Evolutionary conservation across 805 yeast species (phyloP), one percentile per base, ranked within the genome.

Genomic region (Wickerhamomyces canadensis): DNA sequence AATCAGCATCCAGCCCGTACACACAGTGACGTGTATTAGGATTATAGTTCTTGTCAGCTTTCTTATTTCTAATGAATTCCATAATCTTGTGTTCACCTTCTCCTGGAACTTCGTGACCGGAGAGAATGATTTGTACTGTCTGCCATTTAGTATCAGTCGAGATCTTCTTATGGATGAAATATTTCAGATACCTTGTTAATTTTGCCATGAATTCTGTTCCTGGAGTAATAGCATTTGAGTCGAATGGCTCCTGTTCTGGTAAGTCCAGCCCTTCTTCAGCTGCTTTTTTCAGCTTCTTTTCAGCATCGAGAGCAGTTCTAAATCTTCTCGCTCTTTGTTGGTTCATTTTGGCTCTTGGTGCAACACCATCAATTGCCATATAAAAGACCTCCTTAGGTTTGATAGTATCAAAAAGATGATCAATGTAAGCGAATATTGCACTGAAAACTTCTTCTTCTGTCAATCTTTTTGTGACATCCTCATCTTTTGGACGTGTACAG

Each of bases 291-390:
- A 84, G 56, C 35, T 79, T 80, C 47, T 77, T 78, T 57, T 91
- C 95, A 2, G 96, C 96, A 55, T 91, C 98, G 51, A 79, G 72
- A 1, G 96, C 98, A 22, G 96, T 80, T 61, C 96, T 72, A 61
- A 91, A 91, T 65, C 98, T 78, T 70, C 98, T 80, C 0, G 96
- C 79, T 64, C 98, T 77, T 62, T 91, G 98, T 62, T 91, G 98
- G 58, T 91, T 91, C 96, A 91, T 89, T 57, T 91, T 91, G 10
- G 98, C 98, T 58, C 98, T 71, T 29, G 98, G 98, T 0, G 98
- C 98, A 35, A 91, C 98, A 58, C 98, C 98, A 65, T 91, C 98
- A 52, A 91, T 85, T 4, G 98, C 98, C 96, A 91, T 88, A 58
- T 83, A 89, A 50, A 91, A 85, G 12, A 82, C 76, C 56, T 86